Evolutionary conservation across 495 filamentous ascomycete species (phyloP), one percentile per base, ranked within the genome.

Genomic region (Tuber magnatum): DNA sequence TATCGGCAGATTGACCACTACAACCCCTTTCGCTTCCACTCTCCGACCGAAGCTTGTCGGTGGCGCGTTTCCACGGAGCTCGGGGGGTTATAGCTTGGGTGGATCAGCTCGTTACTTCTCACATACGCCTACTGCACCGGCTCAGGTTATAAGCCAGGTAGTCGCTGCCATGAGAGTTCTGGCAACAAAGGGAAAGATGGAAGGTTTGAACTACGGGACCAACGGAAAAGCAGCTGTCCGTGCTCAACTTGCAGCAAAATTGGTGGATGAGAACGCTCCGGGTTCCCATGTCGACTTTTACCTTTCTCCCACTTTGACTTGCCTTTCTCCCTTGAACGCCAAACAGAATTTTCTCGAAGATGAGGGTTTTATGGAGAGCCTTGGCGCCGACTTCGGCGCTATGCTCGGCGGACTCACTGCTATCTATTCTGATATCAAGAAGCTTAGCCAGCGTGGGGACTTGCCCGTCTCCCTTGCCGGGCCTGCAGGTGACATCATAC

Each of bases 131-230:
- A 88, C 93, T 4, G 89, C 90, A 2, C 93, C 92, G 35, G 93
- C 94, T 7, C 92, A 98, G 82, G 93, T 98, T 32, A 87, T 98
- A n/a, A 89, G 94, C 80, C 97, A 97, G 85, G 94, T 98, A 2
- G 97, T 93, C 32, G 89, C 91, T 75, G 95, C 93, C 0, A 90
- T 97, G 71, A 90, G 95, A 8, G 94, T 93, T 1, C 97, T 99
- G 84, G 90, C 90, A 83, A 84, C 97, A n/a, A 91, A 90, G 0
- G 95, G 95, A 75, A 94, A 94, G 81, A 91, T 90, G 20, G 90
- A 92, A 65, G 97, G 92, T 77, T 92, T 97, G 81, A 93, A 93
- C 24, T 72, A 79, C 22, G 43, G 46, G 48, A 69, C 72, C 16
- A 46, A 72, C 22, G 75, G 77, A n/a, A 69, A 46, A 24, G 73